Conservation (phyloP, 2,329 filamentous ascomycete species). For the Aspergillus sp. region DNA sequence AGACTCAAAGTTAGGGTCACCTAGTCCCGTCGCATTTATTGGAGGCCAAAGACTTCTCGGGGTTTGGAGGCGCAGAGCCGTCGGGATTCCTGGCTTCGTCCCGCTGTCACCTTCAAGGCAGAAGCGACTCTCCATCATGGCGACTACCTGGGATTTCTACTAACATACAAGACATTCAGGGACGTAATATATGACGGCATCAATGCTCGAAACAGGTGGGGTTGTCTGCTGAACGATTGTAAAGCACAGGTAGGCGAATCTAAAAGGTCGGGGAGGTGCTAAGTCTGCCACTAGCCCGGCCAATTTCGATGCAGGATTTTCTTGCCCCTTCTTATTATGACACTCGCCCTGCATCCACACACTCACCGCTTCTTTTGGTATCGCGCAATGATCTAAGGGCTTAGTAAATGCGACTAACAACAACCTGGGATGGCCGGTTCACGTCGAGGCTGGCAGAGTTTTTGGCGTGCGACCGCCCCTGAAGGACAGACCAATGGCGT, state of each 20-base stretch:
- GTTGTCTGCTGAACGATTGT: background rate
- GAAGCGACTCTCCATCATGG: background rate
- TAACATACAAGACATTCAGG: background rate
- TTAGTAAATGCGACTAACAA: slow-evolving; percentile 16
- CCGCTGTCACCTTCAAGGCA: background rate
- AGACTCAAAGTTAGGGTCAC: background rate
- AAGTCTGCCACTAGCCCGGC: background rate
- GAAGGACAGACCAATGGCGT: slow-evolving; percentile 18
- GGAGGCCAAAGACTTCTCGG: background rate
- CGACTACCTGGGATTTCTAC: background rate
- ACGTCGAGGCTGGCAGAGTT: slow-evolving; percentile 19
- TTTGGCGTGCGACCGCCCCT: slow-evolving; percentile 16
- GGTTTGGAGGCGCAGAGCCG: slow-evolving; percentile 2
- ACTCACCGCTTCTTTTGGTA: slow-evolving; percentile 25
- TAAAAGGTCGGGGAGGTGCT: background rate
- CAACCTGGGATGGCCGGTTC: slow-evolving; percentile 12
- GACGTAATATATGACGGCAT: background rate
- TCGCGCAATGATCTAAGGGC: slow-evolving; percentile 6
- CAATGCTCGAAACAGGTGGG: background rate
- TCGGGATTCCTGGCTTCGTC: slow-evolving; percentile 10
- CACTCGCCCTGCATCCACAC: slow-evolving; percentile 7
- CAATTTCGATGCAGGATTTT: slow-evolving; percentile 8
- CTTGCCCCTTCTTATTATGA: slow-evolving; percentile 3
- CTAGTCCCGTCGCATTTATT: background rate
- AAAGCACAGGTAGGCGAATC: slow-evolving; percentile 5